Conservation (phyloP, 371 early-diverging fungal genomes). For the Apophysomyces ossiformis region DNA sequence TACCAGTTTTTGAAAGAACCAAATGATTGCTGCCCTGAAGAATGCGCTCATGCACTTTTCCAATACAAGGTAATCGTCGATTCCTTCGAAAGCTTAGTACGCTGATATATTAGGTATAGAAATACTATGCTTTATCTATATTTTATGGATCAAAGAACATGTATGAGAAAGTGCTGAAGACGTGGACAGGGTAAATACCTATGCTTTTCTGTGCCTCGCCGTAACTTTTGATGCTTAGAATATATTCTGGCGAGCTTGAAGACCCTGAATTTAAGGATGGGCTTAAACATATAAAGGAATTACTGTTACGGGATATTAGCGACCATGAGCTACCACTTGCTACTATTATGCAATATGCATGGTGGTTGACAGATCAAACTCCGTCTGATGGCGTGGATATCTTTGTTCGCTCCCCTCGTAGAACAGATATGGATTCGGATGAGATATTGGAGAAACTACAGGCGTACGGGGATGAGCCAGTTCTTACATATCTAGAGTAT, state of each 20-base stretch:
- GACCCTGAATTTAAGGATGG: conserved; percentile 64
- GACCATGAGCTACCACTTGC: conserved; percentile 37
- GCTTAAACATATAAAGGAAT: conserved; percentile 48
- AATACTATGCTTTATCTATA: conserved; percentile 68
- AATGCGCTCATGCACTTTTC: conserved; percentile 50
- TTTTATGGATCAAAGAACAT: conserved; percentile 62
- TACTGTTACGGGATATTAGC: conserved; percentile 38
- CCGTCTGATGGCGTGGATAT: conserved; percentile 54
- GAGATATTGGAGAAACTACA: conserved; percentile 53
- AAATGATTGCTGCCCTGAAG: conserved; percentile 60
- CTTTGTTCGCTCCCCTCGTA: conserved; percentile 53
- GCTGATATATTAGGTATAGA: conserved; percentile 29
- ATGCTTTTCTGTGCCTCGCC: neutral
- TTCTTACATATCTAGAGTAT: conserved; percentile 62
- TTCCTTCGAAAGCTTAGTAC: neutral
- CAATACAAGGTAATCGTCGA: conserved; percentile 44
- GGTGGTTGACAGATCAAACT: conserved; percentile 64
- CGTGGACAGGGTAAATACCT: conserved; percentile 66
- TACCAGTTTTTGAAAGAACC: conserved; percentile 51
- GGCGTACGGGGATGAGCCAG: conserved; percentile 41
- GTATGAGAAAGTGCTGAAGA: conserved; percentile 59
- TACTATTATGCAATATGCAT: conserved; percentile 59
- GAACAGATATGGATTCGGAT: conserved; percentile 57
- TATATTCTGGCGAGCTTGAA: conserved; percentile 51
- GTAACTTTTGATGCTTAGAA: conserved; percentile 32